Evolutionary conservation across 75 land plant species (phyloP).

Genomic region (Ceratopteris richardii): DNA sequence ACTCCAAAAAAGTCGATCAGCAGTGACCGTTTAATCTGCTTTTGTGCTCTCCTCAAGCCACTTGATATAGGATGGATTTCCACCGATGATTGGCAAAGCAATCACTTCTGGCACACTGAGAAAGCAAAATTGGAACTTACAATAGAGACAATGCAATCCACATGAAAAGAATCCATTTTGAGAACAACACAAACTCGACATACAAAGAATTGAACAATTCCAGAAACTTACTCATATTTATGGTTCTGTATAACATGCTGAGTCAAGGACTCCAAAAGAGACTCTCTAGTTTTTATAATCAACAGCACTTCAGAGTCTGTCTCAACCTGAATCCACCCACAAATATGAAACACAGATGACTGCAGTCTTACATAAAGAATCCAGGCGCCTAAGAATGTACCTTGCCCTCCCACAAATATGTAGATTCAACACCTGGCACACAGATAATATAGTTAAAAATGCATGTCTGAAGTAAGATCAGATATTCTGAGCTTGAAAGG

Average conservation of each 20-base stretch:
- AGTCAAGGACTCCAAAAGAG: conserved; percentile 68
- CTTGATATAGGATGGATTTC: conserved; percentile 64
- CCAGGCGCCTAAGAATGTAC: conserved; percentile 21
- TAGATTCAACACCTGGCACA: conserved; percentile 76
- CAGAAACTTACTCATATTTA: conserved; percentile 71
- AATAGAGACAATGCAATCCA: conserved; percentile 2
- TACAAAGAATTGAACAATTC: not conserved
- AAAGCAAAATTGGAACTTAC: conserved; percentile 1
- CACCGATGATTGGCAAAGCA: conserved; percentile 83
- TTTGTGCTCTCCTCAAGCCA: conserved; percentile 83
- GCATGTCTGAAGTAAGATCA: too few relatives aligned
- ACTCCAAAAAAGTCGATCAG: too few relatives aligned
- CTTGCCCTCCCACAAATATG: conserved; percentile 93
- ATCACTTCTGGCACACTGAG: conserved; percentile 87
- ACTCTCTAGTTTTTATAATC: conserved; percentile 83
- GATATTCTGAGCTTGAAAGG: too few relatives aligned
- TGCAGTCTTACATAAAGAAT: not conserved
- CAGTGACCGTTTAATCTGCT: conserved; percentile 9
- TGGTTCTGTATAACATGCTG: conserved; percentile 78
- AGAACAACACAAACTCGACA: not conserved
- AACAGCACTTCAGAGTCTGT: conserved; percentile 83
- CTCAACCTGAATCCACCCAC: conserved; percentile 48
- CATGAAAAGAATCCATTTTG: not conserved
- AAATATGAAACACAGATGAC: not conserved
- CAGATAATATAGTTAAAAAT: too few relatives aligned